phyloP scores from a whole-genome alignment of 805 yeast genomes.

The Yarrowia keelungensis region DNA sequence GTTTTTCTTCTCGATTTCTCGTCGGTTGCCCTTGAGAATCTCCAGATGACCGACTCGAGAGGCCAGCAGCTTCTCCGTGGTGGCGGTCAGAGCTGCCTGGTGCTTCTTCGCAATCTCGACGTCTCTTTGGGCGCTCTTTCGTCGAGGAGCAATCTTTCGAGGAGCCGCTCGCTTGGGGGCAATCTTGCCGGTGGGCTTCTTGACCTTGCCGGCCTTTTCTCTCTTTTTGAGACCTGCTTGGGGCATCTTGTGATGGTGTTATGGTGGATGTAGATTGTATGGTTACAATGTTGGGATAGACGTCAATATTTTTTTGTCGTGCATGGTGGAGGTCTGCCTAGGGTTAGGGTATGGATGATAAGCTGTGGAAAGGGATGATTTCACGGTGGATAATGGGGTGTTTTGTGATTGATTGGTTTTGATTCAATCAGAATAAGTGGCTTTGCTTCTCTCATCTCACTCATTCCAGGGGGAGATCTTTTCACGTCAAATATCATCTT shows the following conservation, averaged over 20 bases:
- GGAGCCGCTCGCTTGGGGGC: conserved; percentile 67
- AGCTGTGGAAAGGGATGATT: no score
- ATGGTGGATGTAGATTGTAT: conserved; percentile 27
- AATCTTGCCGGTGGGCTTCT: conserved; percentile 30
- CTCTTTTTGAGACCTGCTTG: conserved; percentile 39
- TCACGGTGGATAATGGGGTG: no score
- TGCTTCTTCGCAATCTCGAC: conserved; percentile 66
- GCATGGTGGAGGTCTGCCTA: neutral
- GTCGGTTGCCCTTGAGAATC: conserved; percentile 86
- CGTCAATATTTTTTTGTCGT: conserved; percentile 29
- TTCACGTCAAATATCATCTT: neutral
- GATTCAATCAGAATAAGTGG: no score
- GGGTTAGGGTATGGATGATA: conserved; percentile 18
- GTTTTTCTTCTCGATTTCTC: conserved; percentile 72
- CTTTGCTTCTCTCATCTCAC: no score
- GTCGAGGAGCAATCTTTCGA: conserved; percentile 70
- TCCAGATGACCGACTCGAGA: conserved; percentile 94
- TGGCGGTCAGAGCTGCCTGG: conserved; percentile 58
- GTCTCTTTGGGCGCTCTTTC: conserved; percentile 58
- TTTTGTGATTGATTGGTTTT: no score
- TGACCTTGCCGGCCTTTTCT: conserved; percentile 35
- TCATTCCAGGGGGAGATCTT: neutral
- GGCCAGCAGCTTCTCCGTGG: conserved; percentile 86
- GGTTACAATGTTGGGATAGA: conserved; percentile 23
- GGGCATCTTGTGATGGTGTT: conserved; percentile 21